phyloP scores from a whole-genome alignment of 352 stramenopile genomes.

The Phytophthora brassicae region DNA sequence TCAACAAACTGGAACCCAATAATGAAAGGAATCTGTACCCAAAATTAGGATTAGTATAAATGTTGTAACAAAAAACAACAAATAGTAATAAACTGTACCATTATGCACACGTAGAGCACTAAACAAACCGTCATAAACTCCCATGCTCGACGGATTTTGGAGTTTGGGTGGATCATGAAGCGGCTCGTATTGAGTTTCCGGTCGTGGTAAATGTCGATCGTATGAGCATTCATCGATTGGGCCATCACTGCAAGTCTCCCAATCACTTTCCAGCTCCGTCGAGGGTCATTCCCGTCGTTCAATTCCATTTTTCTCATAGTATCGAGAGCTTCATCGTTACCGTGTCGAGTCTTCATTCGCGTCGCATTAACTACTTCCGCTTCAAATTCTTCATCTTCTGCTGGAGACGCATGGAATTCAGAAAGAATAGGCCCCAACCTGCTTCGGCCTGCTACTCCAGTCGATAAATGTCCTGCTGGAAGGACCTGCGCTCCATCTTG shows the following conservation, averaged over 20 bases:
- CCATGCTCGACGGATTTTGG: conserved; percentile 69
- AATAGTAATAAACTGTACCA: no score
- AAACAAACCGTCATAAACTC: conserved; percentile 67
- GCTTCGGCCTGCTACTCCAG: no score
- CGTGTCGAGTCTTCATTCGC: background rate
- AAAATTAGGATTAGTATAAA: background rate
- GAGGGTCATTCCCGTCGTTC: background rate
- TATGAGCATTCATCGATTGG: conserved; percentile 40
- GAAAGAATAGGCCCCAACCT: conserved; percentile 9
- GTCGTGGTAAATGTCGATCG: conserved; percentile 84
- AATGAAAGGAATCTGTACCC: conserved; percentile 46
- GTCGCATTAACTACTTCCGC: background rate
- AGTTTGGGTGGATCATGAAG: conserved; percentile 85
- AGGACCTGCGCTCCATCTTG: background rate
- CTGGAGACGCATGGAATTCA: background rate
- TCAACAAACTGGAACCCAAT: conserved; percentile 74
- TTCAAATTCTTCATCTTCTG: background rate
- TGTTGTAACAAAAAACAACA: background rate
- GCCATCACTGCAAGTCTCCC: conserved; percentile 31
- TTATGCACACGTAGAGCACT: conserved; percentile 76
- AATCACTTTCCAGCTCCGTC: conserved; percentile 32
- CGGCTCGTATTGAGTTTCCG: conserved; percentile 48
- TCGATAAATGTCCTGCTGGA: no score
- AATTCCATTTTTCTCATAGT: conserved; percentile 16
- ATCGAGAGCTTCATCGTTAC: conserved; percentile 6